Conservation (phyloP, 176 grass and related monocot species). For the Lolium multiflorum region DNA sequence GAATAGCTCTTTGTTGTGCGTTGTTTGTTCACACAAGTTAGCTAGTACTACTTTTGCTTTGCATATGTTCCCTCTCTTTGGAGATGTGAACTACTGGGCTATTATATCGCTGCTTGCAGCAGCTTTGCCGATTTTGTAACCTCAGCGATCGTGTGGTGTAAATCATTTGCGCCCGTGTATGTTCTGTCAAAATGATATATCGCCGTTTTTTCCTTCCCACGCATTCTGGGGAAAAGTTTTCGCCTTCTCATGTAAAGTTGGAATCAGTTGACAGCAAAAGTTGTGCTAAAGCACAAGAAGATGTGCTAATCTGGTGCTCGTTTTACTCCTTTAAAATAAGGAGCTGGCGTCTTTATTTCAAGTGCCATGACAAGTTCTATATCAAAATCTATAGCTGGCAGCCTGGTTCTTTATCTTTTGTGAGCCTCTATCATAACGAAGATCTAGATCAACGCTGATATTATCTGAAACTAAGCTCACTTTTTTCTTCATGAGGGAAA, state of each 20-base stretch:
- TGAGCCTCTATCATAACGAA: slow-evolving; percentile 12
- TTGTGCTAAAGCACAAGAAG: neutral
- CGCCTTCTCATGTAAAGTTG: neutral
- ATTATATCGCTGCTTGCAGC: neutral
- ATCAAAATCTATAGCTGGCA: neutral
- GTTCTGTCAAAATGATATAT: neutral
- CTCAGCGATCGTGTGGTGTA: neutral
- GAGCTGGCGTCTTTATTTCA: neutral
- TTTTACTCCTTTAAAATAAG: neutral
- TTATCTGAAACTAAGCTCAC: neutral
- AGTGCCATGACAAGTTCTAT: neutral
- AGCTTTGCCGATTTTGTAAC: neutral
- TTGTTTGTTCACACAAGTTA: slow-evolving; percentile 21
- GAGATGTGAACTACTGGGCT: neutral
- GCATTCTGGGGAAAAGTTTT: neutral
- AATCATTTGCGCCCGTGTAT: neutral
- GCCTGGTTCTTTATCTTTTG: slow-evolving; percentile 8
- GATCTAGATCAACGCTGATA: neutral
- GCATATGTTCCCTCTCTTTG: neutral
- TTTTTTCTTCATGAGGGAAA: neutral
- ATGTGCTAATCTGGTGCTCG: neutral
- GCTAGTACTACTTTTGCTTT: neutral
- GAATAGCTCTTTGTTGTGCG: neutral
- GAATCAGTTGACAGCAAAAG: neutral
- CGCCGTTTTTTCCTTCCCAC: neutral